phyloP scores from a whole-genome alignment of 169 alveolate genomes.

The Plasmodium ovale region DNA sequence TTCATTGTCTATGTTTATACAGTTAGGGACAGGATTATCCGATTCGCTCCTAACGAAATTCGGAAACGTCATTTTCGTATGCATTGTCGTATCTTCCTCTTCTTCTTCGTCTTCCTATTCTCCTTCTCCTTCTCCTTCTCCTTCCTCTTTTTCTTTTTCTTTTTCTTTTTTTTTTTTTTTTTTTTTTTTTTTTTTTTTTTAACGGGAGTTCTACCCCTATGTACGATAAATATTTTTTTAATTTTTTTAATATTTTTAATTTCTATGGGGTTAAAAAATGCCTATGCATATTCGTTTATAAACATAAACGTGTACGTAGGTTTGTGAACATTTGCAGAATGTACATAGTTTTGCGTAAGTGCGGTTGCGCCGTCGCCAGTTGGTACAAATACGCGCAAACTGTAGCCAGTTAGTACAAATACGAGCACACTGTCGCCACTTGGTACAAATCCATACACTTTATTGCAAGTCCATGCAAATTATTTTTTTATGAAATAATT shows the following conservation, averaged over 20 bases:
- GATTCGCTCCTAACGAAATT: neutral
- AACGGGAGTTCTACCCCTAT: neutral
- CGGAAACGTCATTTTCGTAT: slow-evolving; percentile 8
- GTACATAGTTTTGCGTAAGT: neutral
- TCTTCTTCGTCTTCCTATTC: neutral
- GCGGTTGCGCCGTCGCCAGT: neutral
- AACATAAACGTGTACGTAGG: neutral
- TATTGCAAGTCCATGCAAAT: slow-evolving; percentile 6
- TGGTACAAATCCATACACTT: neutral
- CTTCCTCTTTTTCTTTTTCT: too few species aligned
- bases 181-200: too few species aligned
- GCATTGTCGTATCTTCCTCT: slow-evolving; percentile 16
- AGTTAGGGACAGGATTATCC: neutral
- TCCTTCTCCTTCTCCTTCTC: too few species aligned
- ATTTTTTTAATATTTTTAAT: too few species aligned
- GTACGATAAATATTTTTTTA: too few species aligned
- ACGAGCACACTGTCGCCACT: neutral
- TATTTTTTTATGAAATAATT: neutral
- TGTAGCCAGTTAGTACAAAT: neutral
- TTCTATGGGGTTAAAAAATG: too few species aligned
- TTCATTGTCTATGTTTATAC: slow-evolving; percentile 12
- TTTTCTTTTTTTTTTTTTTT: too few species aligned
- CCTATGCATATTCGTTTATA: too few species aligned
- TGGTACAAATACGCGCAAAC: neutral
- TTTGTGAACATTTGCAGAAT: too few species aligned